Base-by-base conservation (phyloP, 2,329 filamentous ascomycete genomes). In the Apiospora arundinis region DNA sequence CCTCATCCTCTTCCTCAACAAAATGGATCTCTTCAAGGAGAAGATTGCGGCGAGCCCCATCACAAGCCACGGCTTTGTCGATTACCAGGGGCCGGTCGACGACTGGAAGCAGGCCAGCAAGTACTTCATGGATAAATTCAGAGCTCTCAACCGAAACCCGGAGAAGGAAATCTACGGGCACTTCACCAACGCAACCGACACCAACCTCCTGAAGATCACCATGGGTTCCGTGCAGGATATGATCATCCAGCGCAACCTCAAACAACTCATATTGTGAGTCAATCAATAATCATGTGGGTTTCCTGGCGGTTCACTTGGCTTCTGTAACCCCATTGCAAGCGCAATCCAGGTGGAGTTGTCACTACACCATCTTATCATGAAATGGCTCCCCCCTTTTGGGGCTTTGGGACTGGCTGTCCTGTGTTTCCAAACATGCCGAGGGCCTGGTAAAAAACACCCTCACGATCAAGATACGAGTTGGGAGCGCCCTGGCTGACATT, bases 211-310 rank as follows among this genome's bases (percentile, higher is more conserved):
- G 75, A 95, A 95, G 84, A 94, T 94, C 74, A 95, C 93, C 49
- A 95, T 95, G 93, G 88, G 89, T 74, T 94, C 92, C 14, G 93
- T 95, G 70, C 93, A 95, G 82, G 93, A 95, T 81, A 95, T 94
- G 91, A 93, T 95, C 77, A 94, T 95, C 78, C 92, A 95, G 82
- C 92, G 92, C 80, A 95, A 95, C 80, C 86, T 95, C 70, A 93
- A 94, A 83, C 92, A 92, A 82, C 85, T 95, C 78, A 93, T 95
- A 78, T 84, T 93, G 82, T 93, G 83, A 88, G 79, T 81, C 75
- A 75, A 74, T 74, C 77, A 75, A 74, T 76, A 76, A 72, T 70
- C 75, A 75, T 73, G 69, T 72, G 70, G 71, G 72, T 70, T 49
- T 73, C 72, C 73, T 56, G 68, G 48, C 28, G 28, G 52, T 60